Evolutionary conservation across 2,329 filamentous ascomycete species (phyloP), one percentile per base, ranked within the genome.

Genomic region (Hypoxylon sp.): DNA sequence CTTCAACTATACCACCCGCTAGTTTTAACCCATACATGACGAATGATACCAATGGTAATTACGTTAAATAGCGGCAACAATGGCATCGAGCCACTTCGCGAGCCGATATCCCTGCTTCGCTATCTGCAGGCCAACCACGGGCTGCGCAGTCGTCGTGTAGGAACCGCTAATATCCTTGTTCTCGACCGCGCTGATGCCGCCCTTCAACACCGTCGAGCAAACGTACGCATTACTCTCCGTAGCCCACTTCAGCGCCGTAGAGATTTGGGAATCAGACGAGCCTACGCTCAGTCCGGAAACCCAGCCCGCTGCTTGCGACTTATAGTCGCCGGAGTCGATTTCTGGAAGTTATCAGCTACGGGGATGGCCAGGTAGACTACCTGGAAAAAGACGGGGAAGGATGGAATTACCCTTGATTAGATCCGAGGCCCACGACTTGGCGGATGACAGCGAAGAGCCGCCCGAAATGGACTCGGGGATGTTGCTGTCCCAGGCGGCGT

Each of bases 401-500:
- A 28, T 41, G 19, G 17, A 6, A 36, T 45, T 68, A 77, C 76
- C 72, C 9, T 73, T 76, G 5, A 78, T 76, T 32, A 84, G 74
- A 0, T 72, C 74, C 21, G 72, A 68, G 9, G 82, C 79, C 81
- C 82, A 84, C 2, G 75, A 68, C 73, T 78, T 77, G 2, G 81
- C 82, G 2, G 78, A 74, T 21, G 76, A 49, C 45, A 80, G 72
- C 2, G 72, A 74, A 28, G 73, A 74, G 65, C 80, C 80, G 60
- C 81, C 81, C 0, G 79, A 74, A 34, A 80, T 75, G 56, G 78
- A 78, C 72, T 87, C 82, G 10, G 86, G 84, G 67, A 90, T 89
- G 53, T 82, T 79, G 5, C 84, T 87, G 74, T 90, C 89, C 89
- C 88, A 90, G 55, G 86, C 81, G 3, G 84, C 75, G 75, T 90